These are phyloP conservation scores for Plenodomus tracheiphilus DNA, from an alignment of 2,329 filamentous ascomycete genomes.

Conservation along the genomic window DNA sequence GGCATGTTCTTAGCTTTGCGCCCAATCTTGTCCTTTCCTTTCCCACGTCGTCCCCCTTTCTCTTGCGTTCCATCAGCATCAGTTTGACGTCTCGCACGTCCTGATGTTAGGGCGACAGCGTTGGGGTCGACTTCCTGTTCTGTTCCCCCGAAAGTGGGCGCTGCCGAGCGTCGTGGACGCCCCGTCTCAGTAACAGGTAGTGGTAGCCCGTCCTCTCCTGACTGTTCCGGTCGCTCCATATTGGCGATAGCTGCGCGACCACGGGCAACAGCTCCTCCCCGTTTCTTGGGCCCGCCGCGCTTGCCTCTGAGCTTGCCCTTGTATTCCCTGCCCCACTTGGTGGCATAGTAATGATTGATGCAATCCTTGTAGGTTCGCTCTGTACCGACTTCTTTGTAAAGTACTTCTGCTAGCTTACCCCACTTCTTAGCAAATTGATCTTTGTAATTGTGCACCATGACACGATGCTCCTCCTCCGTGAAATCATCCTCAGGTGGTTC, in stretches of 20 bases:
- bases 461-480: conserved; percentile 67
- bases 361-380: conserved; percentile 75
- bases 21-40: conserved; percentile 44
- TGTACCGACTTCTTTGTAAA: conserved; percentile 53
- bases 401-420: conserved; percentile 72
- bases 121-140: conserved; percentile 64
- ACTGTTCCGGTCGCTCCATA: conserved; percentile 44
- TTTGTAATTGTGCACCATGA: conserved; percentile 74
- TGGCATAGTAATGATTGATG: conserved; percentile 85
- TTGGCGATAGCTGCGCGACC: conserved; percentile 64
- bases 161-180: conserved; percentile 57
- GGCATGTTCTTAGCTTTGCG: conserved; percentile 48
- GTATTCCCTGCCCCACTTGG: conserved; percentile 73
- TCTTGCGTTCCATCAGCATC: conserved; percentile 40
- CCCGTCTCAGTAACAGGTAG: conserved; percentile 52
- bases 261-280: conserved; percentile 46
- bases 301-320: conserved; percentile 67
- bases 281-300: conserved; percentile 28
- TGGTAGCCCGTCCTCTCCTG: conserved; percentile 44
- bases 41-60: conserved; percentile 48
- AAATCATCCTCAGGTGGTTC: conserved; percentile 76
- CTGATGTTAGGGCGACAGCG: conserved; percentile 32
- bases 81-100: conserved; percentile 40
- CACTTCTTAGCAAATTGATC: conserved; percentile 77
- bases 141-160: conserved; percentile 72